Evolutionary conservation across 148 eudicot species (phyloP).

Genomic region (Diospyros kaki): DNA sequence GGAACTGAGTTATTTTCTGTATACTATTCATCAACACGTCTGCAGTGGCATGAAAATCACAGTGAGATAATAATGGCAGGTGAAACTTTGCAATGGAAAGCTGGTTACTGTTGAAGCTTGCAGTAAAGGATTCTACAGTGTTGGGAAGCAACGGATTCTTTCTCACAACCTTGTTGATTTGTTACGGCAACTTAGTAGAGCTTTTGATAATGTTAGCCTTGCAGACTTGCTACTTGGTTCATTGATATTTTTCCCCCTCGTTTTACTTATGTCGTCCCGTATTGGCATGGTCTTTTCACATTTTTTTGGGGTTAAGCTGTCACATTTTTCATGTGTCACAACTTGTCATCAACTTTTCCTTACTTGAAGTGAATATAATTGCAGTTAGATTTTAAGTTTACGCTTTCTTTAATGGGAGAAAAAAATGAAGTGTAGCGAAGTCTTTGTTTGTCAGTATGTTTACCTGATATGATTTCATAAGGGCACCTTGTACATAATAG

Average conservation of each 20-base stretch:
- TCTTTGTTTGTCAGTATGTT: neutral
- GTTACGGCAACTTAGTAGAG: slow-evolving; percentile 85
- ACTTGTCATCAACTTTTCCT: neutral
- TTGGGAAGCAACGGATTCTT: slow-evolving; percentile 83
- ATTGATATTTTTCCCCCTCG: neutral
- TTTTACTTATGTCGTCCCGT: neutral
- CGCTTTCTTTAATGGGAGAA: neutral
- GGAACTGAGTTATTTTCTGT: neutral
- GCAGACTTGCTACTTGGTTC: slow-evolving; percentile 2
- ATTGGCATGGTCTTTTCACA: no score
- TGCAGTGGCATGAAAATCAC: slow-evolving; percentile 5
- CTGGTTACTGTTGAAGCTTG: slow-evolving; percentile 72
- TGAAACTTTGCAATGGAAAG: slow-evolving; percentile 95
- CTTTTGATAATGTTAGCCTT: slow-evolving; percentile 82
- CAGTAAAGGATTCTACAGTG: slow-evolving; percentile 69
- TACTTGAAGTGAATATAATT: neutral
- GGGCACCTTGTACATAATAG: neutral
- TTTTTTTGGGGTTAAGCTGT: neutral
- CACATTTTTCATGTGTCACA: neutral
- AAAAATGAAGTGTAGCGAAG: neutral
- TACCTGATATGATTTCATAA: neutral
- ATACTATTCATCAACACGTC: neutral
- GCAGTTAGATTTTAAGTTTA: neutral
- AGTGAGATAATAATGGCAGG: slow-evolving; percentile 39
- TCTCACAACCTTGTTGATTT: slow-evolving; percentile 92